Percentiles rank a stretch among this genome's conserved stretches.
Evolutionary conservation across 345 rosid genomes (phyloP).

Genomic region (Crucihimalaya himalaica): DNA sequence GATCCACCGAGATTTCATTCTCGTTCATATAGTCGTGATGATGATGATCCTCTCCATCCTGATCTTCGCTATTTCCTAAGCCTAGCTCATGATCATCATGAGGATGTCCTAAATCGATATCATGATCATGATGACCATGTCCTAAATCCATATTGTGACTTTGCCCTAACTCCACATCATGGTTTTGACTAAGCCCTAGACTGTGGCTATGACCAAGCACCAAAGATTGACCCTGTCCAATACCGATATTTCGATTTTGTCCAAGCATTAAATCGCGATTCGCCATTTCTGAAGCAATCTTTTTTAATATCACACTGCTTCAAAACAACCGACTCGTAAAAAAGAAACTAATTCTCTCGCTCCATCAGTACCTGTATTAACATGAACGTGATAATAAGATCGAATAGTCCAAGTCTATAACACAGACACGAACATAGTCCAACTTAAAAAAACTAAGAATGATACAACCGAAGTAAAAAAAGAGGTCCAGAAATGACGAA

Average conservation of each 20-base stretch:
- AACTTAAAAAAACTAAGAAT: conserved; percentile 14
- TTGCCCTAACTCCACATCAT: conserved; percentile 62
- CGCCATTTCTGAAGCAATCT: conserved; percentile 50
- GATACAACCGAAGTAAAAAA: neutral
- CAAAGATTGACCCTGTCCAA: conserved; percentile 67
- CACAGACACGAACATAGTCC: neutral
- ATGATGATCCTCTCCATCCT: conserved; percentile 62
- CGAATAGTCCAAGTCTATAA: neutral
- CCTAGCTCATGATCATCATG: conserved; percentile 58
- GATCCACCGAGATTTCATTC: conserved; percentile 50
- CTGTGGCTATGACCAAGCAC: conserved; percentile 66
- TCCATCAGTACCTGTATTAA: conserved; percentile 29
- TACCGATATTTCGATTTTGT: conserved; percentile 60
- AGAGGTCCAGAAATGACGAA: neutral
- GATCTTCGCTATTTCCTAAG: conserved; percentile 62
- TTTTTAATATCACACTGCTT: neutral
- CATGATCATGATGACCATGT: conserved; percentile 49
- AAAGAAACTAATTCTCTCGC: conserved; percentile 11
- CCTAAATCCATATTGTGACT: conserved; percentile 65
- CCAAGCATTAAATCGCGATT: conserved; percentile 81
- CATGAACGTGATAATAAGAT: neutral
- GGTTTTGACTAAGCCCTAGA: conserved; percentile 65
- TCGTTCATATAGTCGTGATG: conserved; percentile 59
- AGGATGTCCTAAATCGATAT: conserved; percentile 58
- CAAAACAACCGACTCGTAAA: conserved; percentile 1